phyloP scores from a whole-genome alignment of 108 stramenopile species.

The Poteriospumella lacustris region DNA sequence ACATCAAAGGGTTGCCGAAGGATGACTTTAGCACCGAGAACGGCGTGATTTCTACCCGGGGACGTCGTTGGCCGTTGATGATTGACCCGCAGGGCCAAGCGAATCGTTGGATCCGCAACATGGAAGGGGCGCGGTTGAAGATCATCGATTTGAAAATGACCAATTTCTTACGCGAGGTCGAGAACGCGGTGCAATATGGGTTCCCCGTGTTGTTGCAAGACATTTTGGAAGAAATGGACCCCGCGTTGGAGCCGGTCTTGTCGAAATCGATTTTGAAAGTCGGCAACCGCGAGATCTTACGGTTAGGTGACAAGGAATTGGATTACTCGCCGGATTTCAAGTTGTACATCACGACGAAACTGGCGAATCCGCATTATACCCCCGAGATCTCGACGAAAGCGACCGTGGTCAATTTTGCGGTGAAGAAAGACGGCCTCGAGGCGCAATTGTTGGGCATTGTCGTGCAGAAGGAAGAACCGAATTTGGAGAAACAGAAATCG shows the following conservation, averaged over 20 bases:
- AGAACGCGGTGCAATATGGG: conserved; percentile 55
- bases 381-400: conserved; percentile 65
- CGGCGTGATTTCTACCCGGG: conserved; percentile 61
- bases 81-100: conserved; percentile 66
- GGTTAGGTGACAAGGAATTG: conserved; percentile 63
- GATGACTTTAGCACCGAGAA: conserved; percentile 64
- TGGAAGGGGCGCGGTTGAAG: conserved; percentile 46
- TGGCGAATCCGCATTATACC: conserved; percentile 61
- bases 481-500: conserved; percentile 56
- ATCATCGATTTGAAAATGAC: conserved; percentile 61
- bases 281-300: conserved; percentile 58
- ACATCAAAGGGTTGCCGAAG: conserved; percentile 59
- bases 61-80: conserved; percentile 64
- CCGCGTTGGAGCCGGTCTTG: conserved; percentile 61
- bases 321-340: conserved; percentile 51
- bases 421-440: conserved; percentile 62
- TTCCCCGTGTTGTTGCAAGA: conserved; percentile 60
- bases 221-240: conserved; percentile 64
- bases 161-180: conserved; percentile 56
- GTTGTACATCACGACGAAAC: conserved; percentile 54
- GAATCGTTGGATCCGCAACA: conserved; percentile 60
- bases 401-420: conserved; percentile 62
- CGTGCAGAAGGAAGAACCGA: conserved; percentile 57
- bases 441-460: conserved; percentile 62
- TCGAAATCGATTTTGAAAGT: conserved; percentile 58